These are phyloP conservation scores for Fennellomyces sp. DNA, from an alignment of 371 early-diverging fungal genomes.

Conservation along the genomic window DNA sequence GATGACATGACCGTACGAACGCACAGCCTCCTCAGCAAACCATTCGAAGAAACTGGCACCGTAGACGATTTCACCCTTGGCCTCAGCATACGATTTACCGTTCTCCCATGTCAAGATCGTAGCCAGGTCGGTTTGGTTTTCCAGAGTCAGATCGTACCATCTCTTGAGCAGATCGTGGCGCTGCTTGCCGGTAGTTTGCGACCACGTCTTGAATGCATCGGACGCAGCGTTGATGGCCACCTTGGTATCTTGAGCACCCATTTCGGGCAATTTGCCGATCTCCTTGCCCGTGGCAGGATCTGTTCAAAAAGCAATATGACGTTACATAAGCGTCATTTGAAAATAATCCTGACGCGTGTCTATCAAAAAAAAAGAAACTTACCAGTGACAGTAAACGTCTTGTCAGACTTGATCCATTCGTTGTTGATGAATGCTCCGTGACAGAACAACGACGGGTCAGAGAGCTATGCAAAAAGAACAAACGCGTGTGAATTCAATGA, in stretches of 20 bases:
- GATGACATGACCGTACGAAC: conserved; percentile 82
- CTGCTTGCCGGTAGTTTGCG: conserved; percentile 62
- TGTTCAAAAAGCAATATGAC: conserved; percentile 10
- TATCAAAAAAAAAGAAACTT: conserved; percentile 2
- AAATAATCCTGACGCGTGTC: no score
- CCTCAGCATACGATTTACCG: conserved; percentile 66
- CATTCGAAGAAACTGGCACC: conserved; percentile 81
- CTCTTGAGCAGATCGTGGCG: conserved; percentile 66
- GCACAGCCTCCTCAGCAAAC: conserved; percentile 88
- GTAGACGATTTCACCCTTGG: conserved; percentile 80
- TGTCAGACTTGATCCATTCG: conserved; percentile 51
- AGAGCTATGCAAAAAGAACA: conserved; percentile 38
- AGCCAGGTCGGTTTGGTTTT: conserved; percentile 76
- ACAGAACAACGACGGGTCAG: conserved; percentile 55
- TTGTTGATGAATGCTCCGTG: conserved; percentile 56
- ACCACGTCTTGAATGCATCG: conserved; percentile 66
- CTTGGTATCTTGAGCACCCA: conserved; percentile 63
- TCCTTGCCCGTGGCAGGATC: conserved; percentile 75
- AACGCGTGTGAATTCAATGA: not conserved
- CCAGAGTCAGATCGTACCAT: conserved; percentile 73
- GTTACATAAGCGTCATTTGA: no score
- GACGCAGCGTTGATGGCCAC: conserved; percentile 65
- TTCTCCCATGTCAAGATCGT: conserved; percentile 78
- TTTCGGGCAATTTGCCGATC: conserved; percentile 70
- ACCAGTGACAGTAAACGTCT: conserved; percentile 53